Conservation (phyloP, 495 filamentous ascomycete species). For the Penicillium bovifimosum region DNA sequence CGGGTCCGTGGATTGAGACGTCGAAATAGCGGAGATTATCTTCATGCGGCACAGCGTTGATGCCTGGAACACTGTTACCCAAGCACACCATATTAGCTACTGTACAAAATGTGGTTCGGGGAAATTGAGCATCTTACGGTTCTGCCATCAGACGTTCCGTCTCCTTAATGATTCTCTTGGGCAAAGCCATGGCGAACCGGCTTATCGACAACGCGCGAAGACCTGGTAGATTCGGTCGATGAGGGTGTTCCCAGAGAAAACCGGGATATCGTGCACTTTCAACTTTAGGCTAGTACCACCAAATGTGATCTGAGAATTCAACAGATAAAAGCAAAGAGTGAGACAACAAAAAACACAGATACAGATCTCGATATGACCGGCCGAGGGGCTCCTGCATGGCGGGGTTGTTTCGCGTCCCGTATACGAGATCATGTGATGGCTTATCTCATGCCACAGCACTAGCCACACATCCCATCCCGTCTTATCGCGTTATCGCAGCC, state of each 20-base stretch:
- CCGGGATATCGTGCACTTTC: not conserved
- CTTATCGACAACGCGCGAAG: slow-evolving; percentile 10
- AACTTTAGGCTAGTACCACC: not conserved
- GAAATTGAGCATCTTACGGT: slow-evolving; percentile 58
- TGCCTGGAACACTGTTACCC: slow-evolving; percentile 74
- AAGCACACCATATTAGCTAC: slow-evolving; percentile 3
- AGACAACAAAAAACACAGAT: slow-evolving; percentile 7
- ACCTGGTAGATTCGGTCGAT: not conserved
- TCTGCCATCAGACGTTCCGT: slow-evolving; percentile 96
- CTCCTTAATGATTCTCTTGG: slow-evolving; percentile 97
- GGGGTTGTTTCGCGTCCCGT: slow-evolving; percentile 21
- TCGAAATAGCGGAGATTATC: slow-evolving; percentile 98
- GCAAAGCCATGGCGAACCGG: slow-evolving; percentile 58
- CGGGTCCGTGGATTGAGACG: slow-evolving; percentile 91
- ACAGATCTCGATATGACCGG: slow-evolving; percentile 18
- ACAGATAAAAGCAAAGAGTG: not conserved
- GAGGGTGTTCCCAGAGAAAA: not conserved
- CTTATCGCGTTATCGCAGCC: slow-evolving; percentile 8
- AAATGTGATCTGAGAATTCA: not conserved
- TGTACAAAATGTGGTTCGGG: not conserved
- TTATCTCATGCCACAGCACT: not conserved
- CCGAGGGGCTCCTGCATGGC: slow-evolving; percentile 32
- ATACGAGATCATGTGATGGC: slow-evolving; percentile 15
- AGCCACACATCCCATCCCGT: not conserved
- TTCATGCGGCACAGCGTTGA: slow-evolving; percentile 95